Conservation (phyloP, 2,329 filamentous ascomycete species). For the Aspergillus hortae region DNA sequence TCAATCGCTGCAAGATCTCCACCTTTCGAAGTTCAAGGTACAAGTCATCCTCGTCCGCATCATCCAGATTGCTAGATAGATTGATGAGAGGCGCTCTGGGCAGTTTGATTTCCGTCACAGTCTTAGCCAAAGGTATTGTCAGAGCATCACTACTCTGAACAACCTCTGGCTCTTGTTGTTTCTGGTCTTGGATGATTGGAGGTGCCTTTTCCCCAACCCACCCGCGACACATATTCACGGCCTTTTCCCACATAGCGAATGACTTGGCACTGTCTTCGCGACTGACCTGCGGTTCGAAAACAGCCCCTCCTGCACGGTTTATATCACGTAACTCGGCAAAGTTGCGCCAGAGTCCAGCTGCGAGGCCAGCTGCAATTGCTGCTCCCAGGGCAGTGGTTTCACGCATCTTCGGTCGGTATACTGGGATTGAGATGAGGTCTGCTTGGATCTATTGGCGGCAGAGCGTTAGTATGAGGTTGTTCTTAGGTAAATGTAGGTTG, state of each 20-base stretch:
- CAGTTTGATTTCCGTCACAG: constrained; percentile 15
- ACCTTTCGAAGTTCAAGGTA: constrained; percentile 32
- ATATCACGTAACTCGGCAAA: constrained; percentile 71
- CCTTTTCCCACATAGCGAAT: constrained; percentile 68
- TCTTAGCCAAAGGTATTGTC: constrained; percentile 9
- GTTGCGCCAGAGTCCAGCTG: constrained; percentile 71
- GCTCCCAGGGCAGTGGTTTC: constrained; percentile 84
- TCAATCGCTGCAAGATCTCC: constrained; percentile 33
- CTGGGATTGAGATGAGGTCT: constrained; percentile 74
- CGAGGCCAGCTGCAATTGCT: constrained; percentile 80
- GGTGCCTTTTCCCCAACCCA: constrained; percentile 46
- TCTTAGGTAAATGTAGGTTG: constrained; percentile 14
- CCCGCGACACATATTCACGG: constrained; percentile 70
- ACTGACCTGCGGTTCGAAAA: constrained; percentile 64
- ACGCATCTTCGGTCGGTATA: constrained; percentile 78
- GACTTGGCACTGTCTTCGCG: constrained; percentile 53
- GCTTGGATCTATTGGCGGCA: constrained; percentile 63
- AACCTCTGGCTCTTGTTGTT: constrained; percentile 2
- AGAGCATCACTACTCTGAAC: constrained; percentile 8
- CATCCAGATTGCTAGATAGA: constrained; percentile 27
- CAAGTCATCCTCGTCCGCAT: constrained; percentile 34
- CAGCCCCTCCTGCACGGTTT: constrained; percentile 64
- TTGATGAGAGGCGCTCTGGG: constrained; percentile 16
- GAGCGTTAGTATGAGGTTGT: background rate
- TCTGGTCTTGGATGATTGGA: background rate